A percentile compares a stretch with the other conserved stretches of the same genome.
These are phyloP conservation scores for Sphaerosporella brunnea DNA, from an alignment of 495 filamentous ascomycete genomes.

Conservation along the genomic window DNA sequence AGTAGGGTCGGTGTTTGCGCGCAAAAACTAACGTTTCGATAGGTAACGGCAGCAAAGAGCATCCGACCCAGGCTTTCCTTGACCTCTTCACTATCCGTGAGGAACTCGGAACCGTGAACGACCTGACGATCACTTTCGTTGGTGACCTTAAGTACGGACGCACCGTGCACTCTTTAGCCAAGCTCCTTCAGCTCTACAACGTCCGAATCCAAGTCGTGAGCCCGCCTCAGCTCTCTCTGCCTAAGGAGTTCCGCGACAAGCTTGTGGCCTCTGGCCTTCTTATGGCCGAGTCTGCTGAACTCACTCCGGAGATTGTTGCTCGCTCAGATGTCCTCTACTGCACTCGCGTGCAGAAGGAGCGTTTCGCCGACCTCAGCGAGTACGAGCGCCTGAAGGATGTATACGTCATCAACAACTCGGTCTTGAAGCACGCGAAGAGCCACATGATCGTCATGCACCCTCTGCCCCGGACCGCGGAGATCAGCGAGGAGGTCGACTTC, in stretches of 20 bases:
- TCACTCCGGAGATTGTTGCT: conserved; percentile 71
- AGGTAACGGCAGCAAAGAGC: conserved; percentile 73
- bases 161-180: conserved; percentile 83
- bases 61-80: conserved; percentile 95
- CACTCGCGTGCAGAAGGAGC: conserved; percentile 89
- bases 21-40: no score
- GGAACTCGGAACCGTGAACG: conserved; percentile 85
- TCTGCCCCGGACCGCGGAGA: conserved; percentile 78
- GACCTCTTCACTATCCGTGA: conserved; percentile 97
- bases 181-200: conserved; percentile 85
- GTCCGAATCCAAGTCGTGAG: conserved; percentile 84
- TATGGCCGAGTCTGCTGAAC: conserved; percentile 48
- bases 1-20: no score
- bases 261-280: conserved; percentile 59
- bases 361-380: conserved; percentile 58
- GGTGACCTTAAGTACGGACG: conserved; percentile 87
- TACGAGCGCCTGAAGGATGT: conserved; percentile 76
- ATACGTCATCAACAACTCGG: conserved; percentile 72
- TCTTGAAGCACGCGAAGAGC: conserved; percentile 78
- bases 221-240: conserved; percentile 60
- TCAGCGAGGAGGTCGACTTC: conserved; percentile 89
- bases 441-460: conserved; percentile 92
- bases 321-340: conserved; percentile 83
- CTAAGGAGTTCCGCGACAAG: conserved; percentile 49
- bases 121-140: conserved; percentile 84